Conservation (phyloP, 139 green algal species). For the Bryopsis sp. region DNA sequence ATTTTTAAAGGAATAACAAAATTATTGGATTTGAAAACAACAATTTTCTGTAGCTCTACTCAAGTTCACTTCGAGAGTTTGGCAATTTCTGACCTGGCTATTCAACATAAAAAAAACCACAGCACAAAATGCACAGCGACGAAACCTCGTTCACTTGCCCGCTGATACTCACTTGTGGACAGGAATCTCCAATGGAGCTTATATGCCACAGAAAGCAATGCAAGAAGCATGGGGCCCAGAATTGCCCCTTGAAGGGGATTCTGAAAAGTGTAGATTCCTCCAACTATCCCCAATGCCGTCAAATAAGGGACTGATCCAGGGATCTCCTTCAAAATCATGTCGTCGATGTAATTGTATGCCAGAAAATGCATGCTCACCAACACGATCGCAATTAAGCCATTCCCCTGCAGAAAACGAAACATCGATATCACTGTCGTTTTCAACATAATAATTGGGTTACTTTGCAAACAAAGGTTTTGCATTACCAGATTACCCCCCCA, state of each 20-base stretch:
- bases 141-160: no score
- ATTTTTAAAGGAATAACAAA: no score
- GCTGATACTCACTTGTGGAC: neutral
- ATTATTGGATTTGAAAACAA: no score
- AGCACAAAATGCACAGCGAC: no score
- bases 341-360: slow-evolving; percentile 43
- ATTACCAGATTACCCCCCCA: no score
- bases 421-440: no score
- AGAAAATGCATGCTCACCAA: slow-evolving; percentile 42
- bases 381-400: neutral
- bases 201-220: slow-evolving; percentile 40
- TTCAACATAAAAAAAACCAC: no score
- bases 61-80: no score
- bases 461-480: no score
- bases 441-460: no score
- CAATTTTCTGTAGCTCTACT: no score
- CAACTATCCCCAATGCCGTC: slow-evolving; percentile 31
- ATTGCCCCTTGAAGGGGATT: slow-evolving; percentile 49
- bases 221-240: slow-evolving; percentile 53
- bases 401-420: neutral
- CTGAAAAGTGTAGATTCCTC: slow-evolving; percentile 43
- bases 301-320: slow-evolving; percentile 45
- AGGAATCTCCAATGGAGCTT: slow-evolving; percentile 37
- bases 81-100: no score
- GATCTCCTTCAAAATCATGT: slow-evolving; percentile 46